Evolutionary conservation across 2,329 filamentous ascomycete species (phyloP).

Genomic region (Trichoderma atroviride): DNA sequence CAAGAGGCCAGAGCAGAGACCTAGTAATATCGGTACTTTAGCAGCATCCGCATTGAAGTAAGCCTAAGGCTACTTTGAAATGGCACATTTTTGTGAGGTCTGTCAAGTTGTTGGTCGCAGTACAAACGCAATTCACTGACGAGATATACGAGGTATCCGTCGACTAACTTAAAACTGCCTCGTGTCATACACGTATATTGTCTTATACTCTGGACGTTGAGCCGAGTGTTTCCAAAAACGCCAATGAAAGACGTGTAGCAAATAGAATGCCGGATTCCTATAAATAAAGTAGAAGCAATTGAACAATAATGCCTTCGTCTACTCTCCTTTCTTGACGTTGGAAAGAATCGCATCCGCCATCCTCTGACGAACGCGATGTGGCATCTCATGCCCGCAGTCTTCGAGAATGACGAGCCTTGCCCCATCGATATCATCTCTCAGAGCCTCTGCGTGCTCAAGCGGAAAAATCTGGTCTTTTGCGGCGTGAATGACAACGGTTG

Average conservation of each 20-base stretch:
- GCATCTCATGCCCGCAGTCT: constrained; percentile 13
- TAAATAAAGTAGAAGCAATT: background rate
- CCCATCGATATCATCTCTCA: background rate
- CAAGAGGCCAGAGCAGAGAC: background rate
- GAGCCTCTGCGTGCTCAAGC: background rate
- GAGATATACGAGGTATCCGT: background rate
- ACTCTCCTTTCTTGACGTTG: background rate
- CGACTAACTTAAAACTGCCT: no score
- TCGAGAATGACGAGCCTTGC: background rate
- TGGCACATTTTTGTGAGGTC: background rate
- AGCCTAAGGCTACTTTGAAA: background rate
- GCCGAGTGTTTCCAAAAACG: background rate
- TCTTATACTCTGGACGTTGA: background rate
- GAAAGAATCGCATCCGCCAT: background rate
- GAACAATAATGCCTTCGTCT: background rate
- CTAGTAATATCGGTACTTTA: background rate
- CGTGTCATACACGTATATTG: no score
- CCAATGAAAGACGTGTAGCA: background rate
- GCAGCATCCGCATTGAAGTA: background rate
- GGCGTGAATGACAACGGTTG: background rate
- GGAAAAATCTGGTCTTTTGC: constrained; percentile 13
- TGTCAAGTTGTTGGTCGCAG: background rate
- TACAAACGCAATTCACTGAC: background rate
- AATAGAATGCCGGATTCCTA: background rate
- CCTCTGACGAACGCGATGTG: background rate